Evolutionary conservation across 768 basidiomycete species (phyloP).

Genomic region (Serendipita sp.): DNA sequence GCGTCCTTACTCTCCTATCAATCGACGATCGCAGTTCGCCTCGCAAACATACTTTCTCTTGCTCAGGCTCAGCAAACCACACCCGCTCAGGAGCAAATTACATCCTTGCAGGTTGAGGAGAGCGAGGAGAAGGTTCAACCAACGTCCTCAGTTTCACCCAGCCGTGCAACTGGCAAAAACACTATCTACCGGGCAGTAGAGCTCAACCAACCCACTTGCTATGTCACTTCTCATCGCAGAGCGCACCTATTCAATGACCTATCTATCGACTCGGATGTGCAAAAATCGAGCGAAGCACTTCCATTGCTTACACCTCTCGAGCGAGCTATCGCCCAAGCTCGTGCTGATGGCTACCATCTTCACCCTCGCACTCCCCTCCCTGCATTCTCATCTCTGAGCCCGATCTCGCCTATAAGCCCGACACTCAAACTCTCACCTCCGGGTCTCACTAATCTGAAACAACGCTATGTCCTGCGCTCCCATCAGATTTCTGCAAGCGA

Average conservation of each 20-base stretch:
- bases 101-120: background rate
- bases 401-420: background rate
- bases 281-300: background rate
- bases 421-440: background rate
- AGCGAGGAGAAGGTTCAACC: background rate
- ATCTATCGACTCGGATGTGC: background rate
- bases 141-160: too few relatives aligned
- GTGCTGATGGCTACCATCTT: background rate
- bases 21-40: background rate
- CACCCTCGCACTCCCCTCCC: background rate
- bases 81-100: too few relatives aligned
- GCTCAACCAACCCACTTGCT: background rate
- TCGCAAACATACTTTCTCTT: background rate
- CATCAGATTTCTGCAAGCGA: background rate
- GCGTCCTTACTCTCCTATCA: background rate
- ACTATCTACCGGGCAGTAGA: background rate
- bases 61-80: background rate
- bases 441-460: background rate
- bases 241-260: background rate
- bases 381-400: background rate
- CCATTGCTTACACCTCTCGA: background rate
- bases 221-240: background rate
- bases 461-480: background rate
- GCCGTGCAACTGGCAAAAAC: too few relatives aligned
- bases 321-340: background rate